Evolutionary conservation across 2,329 filamentous ascomycete species (phyloP), one percentile per base, ranked within the genome.

Genomic region (Cucurbitaria berberidis): DNA sequence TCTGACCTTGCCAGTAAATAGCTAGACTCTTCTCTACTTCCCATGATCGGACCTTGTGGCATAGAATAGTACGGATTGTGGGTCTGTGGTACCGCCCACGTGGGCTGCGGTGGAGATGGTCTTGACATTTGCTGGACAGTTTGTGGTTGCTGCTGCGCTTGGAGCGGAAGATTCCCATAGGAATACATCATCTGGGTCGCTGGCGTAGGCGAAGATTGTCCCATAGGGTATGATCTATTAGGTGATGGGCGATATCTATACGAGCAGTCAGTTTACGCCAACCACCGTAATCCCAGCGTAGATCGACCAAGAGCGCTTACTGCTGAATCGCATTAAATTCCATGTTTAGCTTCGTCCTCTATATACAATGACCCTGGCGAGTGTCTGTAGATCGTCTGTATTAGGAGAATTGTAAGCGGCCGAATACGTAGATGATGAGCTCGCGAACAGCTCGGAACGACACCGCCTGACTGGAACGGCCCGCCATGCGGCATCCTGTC

Each of bases 251-350:
- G 67, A 56, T 72, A 74, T 70, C 74, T 75, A 66, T 67, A 70
- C n/a, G 36, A 11, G 34, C 32, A 32, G 58, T 75, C 51, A 74
- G 69, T 51, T 43, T 49, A 39, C 34, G 21, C 29, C 26, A 40
- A 18, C 38, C 19, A 42, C 6, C 34, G 18, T 45, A 40, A 38
- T 30, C 15, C 27, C 26, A 27, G 36, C 18, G 48, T 52, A 51
- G 52, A 57, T 47, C 19, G 29, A 43, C 21, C 10, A 41, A 40
- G 38, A 40, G 30, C 46, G 55, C 74, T 68, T 70, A 76, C 74
- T 76, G 74, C 43, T 72, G 70, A 60, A 70, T 53, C 59, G 74
- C 70, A 75, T 76, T 75, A 69, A 74, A 76, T 70, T 76, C 74
- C 75, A 77, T 77, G 60, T 72, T 73, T 66, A 67, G 58, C 49